phyloP scores from a whole-genome alignment of 139 green algal genomes.

The Haematococcus lacustris region DNA sequence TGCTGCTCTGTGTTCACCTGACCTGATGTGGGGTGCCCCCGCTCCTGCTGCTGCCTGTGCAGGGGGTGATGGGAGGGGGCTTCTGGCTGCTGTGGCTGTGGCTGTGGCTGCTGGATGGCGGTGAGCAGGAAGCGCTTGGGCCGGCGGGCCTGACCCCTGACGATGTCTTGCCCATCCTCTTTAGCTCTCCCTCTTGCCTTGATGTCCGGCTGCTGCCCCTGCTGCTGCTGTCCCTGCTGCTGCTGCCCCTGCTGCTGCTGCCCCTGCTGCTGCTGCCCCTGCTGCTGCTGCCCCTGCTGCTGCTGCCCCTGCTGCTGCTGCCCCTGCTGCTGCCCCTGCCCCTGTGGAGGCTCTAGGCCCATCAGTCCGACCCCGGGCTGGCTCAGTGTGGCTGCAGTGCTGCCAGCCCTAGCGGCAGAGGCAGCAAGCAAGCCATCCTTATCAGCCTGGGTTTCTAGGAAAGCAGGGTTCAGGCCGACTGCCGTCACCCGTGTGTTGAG shows the following conservation, averaged over 20 bases:
- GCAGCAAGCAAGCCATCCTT: not conserved
- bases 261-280: not conserved
- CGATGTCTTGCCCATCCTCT: not conserved
- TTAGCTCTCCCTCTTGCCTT: not conserved
- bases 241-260: not conserved
- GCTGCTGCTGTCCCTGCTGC: too few species aligned
- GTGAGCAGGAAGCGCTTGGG: not conserved
- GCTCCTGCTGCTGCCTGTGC: not conserved
- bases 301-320: not conserved
- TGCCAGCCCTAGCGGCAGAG: not conserved
- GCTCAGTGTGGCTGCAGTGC: not conserved
- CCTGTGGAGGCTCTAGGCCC: not conserved
- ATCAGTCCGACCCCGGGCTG: not conserved
- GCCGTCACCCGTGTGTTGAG: slow-evolving; percentile 31
- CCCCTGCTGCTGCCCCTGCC: not conserved
- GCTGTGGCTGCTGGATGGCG: not conserved
- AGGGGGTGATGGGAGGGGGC: not conserved
- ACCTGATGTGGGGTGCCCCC: not conserved
- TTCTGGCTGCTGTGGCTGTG: slow-evolving; percentile 5
- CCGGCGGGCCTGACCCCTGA: not conserved
- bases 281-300: not conserved
- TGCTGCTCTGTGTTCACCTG: slow-evolving; percentile 12
- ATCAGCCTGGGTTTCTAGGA: not conserved
- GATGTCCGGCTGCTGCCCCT: not conserved
- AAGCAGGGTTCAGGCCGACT: slow-evolving; percentile 1